Percentiles rank a stretch among this genome's conserved stretches.
Evolutionary conservation across 2,329 filamentous ascomycete genomes (phyloP).

Genomic region (Colletotrichum zoysiae): DNA sequence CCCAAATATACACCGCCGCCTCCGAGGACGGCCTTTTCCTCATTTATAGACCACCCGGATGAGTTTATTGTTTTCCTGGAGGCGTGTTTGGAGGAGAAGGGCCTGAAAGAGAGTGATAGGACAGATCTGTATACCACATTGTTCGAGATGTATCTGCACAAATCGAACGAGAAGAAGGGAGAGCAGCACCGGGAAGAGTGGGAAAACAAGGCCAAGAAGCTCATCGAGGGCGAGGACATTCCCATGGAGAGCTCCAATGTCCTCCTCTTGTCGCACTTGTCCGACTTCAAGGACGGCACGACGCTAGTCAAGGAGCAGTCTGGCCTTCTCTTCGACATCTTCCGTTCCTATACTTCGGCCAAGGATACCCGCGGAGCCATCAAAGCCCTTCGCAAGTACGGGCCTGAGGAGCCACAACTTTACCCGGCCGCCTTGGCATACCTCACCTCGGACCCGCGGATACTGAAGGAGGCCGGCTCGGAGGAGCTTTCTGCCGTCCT

Average conservation of each 20-base stretch:
- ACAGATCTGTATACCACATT: conserved; percentile 93
- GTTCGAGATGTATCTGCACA: conserved; percentile 98
- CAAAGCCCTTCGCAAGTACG: conserved; percentile 90
- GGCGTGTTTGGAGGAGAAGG: conserved; percentile 80
- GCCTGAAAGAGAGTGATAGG: conserved; percentile 79
- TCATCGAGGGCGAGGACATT: conserved; percentile 84
- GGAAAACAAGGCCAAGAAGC: conserved; percentile 89
- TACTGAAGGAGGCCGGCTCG: conserved; percentile 85
- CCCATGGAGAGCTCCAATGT: conserved; percentile 97
- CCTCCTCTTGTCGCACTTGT: conserved; percentile 89
- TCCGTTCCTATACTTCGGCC: conserved; percentile 93
- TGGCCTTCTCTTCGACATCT: conserved; percentile 92
- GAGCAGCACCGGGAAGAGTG: conserved; percentile 78
- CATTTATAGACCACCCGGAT: conserved; percentile 92
- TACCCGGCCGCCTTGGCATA: conserved; percentile 95
- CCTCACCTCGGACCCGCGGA: conserved; percentile 85
- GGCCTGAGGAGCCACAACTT: conserved; percentile 87
- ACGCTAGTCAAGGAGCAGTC: conserved; percentile 95
- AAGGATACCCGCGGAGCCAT: conserved; percentile 93
- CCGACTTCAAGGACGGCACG: conserved; percentile 89
- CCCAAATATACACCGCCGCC: conserved; percentile 82
- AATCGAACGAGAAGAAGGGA: conserved; percentile 81
- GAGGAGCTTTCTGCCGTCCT: conserved; percentile 86
- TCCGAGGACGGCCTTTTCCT: conserved; percentile 91
- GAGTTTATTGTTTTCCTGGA: conserved; percentile 95